Conservation (phyloP, 805 yeast species). For the Kuraishia borneana region DNA sequence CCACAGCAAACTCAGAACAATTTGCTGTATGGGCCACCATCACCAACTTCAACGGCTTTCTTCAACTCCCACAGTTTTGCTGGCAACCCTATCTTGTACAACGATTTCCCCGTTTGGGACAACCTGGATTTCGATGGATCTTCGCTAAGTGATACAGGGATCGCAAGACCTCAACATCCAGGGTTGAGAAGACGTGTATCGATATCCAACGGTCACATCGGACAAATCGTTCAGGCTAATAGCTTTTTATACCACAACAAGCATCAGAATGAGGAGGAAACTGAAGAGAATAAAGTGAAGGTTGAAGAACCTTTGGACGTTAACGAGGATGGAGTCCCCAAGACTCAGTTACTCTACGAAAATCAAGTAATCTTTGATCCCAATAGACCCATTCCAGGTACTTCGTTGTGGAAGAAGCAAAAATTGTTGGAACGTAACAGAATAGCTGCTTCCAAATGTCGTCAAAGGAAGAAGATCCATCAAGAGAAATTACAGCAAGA, state of each 20-base stretch:
- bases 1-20: not conserved
- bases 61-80: conserved; percentile 1
- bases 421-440: conserved; percentile 82
- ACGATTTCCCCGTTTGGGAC: not conserved
- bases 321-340: conserved; percentile 26
- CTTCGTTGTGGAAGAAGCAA: conserved; percentile 62
- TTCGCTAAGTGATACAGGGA: not conserved
- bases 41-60: not conserved
- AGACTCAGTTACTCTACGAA: conserved; percentile 39
- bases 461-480: conserved; percentile 82
- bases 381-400: conserved; percentile 50
- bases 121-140: not conserved
- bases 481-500: conserved; percentile 58
- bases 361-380: conserved; percentile 45
- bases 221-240: conserved; percentile 43
- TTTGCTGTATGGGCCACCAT: not conserved
- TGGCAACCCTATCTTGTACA: not conserved
- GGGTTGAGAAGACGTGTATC: conserved; percentile 54
- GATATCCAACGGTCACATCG: conserved; percentile 77
- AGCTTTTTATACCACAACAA: conserved; percentile 15
- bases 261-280: conserved; percentile 7
- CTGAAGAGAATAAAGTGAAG: conserved; percentile 6
- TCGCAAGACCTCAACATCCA: conserved; percentile 3
- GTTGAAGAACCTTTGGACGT: conserved; percentile 8
- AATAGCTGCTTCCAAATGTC: conserved; percentile 90